These are phyloP conservation scores for Erodium maritimum DNA, from an alignment of 345 rosid genomes.

Conservation along the genomic window DNA sequence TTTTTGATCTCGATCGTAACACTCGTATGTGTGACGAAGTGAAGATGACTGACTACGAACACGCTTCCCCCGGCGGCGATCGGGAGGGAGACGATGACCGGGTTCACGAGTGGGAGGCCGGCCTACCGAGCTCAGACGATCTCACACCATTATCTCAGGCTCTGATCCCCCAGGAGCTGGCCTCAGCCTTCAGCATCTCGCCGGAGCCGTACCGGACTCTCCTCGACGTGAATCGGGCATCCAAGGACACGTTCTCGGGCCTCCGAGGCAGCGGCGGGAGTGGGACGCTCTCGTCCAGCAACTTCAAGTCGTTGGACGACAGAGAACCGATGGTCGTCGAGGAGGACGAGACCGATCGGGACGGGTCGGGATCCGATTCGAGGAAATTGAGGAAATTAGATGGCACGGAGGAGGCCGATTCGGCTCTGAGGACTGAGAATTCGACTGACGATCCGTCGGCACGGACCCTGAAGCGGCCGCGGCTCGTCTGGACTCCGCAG, in stretches of 20 bases:
- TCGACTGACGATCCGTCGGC: conserved; percentile 51
- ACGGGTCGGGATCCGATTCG: conserved; percentile 47
- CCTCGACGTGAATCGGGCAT: conserved; percentile 64
- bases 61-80: not conserved
- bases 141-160: conserved; percentile 61
- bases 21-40: conserved; percentile 32
- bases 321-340: conserved; percentile 29
- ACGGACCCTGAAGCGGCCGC: conserved; percentile 56
- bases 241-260: conserved; percentile 46
- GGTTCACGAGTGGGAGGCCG: conserved; percentile 75
- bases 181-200: conserved; percentile 72
- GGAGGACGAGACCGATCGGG: conserved; percentile 31
- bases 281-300: conserved; percentile 28
- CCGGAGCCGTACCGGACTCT: conserved; percentile 43
- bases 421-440: conserved; percentile 37
- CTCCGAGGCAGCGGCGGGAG: conserved; percentile 41
- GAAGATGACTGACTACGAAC: conserved; percentile 26
- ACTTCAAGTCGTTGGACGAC: conserved; percentile 25
- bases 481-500: conserved; percentile 97
- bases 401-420: conserved; percentile 63
- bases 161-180: conserved; percentile 63
- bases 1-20: too few relatives aligned
- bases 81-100: conserved; percentile 40
- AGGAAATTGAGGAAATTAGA: conserved; percentile 52
- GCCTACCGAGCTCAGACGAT: conserved; percentile 59